Percentiles rank a stretch among this genome's conserved stretches.
These are phyloP conservation scores for Vararia minispora DNA, from an alignment of 768 basidiomycete genomes.

Conservation along the genomic window DNA sequence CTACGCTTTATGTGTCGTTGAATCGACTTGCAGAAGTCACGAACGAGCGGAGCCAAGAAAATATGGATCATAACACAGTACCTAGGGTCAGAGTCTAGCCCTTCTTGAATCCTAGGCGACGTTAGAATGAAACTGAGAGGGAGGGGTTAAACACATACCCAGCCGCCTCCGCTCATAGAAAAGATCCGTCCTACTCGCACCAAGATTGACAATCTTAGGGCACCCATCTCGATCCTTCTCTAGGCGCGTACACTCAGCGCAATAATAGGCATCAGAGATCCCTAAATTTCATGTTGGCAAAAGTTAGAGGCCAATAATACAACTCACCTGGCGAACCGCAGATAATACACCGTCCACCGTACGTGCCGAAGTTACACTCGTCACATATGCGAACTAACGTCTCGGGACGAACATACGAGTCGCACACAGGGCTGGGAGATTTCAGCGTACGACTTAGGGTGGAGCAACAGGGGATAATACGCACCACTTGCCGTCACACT, in stretches of 20 bases:
- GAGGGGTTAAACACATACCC: constrained; percentile 33
- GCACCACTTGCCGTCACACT: constrained; percentile 99
- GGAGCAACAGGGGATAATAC: constrained; percentile 15
- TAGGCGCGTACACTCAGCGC: constrained; percentile 91
- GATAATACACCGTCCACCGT: constrained; percentile 96
- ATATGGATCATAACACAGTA: too few relatives aligned
- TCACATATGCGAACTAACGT: constrained; percentile 98
- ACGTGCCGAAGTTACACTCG: constrained; percentile 98
- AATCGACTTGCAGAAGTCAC: too few relatives aligned
- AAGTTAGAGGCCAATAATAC: background rate
- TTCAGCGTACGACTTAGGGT: background rate
- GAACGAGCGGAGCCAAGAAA: too few relatives aligned
- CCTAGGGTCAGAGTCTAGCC: constrained; percentile 21
- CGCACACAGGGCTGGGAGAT: constrained; percentile 78
- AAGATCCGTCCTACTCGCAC: constrained; percentile 83
- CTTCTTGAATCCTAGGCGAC: constrained; percentile 56
- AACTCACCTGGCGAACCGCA: constrained; percentile 85
- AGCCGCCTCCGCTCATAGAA: constrained; percentile 86
- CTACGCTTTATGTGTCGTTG: too few relatives aligned
- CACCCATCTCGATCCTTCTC: constrained; percentile 98
- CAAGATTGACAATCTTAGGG: constrained; percentile 96
- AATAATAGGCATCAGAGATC: constrained; percentile 98
- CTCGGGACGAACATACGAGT: constrained; percentile 97
- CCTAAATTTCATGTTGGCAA: constrained; percentile 33
- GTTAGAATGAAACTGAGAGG: background rate